Percentiles rank a stretch among this genome's conserved stretches.
Conservation (phyloP, 768 basidiomycete species). For the Tylopilus sp. region DNA sequence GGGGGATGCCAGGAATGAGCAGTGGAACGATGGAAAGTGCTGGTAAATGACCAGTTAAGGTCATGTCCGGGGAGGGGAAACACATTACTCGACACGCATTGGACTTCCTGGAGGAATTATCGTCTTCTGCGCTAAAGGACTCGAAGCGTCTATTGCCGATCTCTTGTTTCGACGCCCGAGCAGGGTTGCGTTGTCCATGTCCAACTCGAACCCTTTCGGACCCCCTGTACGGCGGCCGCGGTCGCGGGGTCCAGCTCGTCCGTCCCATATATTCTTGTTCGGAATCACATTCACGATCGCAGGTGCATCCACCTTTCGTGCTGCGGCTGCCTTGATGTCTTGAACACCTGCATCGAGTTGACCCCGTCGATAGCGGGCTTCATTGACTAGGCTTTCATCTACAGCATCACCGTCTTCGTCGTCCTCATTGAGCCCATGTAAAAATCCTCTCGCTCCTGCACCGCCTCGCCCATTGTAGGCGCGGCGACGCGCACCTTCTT, state of each 20-base stretch:
- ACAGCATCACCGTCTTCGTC: conserved; percentile 69
- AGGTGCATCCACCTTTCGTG: conserved; percentile 9
- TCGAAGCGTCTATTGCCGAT: conserved; percentile 26
- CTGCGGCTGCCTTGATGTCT: conserved; percentile 9
- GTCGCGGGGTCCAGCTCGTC: conserved; percentile 71
- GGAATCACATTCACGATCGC: conserved; percentile 13
- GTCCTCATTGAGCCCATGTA: conserved; percentile 89
- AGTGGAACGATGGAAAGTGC: background rate
- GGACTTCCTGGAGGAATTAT: conserved; percentile 28
- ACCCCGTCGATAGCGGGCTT: conserved; percentile 40
- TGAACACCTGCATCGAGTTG: conserved; percentile 21
- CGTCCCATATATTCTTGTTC: conserved; percentile 44
- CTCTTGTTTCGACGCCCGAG: conserved; percentile 66
- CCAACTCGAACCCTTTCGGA: conserved; percentile 68
- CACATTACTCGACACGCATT: conserved; percentile 28
- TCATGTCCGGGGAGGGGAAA: background rate
- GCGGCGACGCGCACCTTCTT: conserved; percentile 86
- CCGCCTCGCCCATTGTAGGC: conserved; percentile 79
- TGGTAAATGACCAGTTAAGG: background rate
- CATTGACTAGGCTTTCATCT: conserved; percentile 47
- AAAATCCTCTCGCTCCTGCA: conserved; percentile 72
- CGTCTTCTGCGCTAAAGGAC: conserved; percentile 34
- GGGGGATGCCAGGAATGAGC: background rate
- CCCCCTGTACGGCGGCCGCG: conserved; percentile 36
- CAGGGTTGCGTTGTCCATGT: conserved; percentile 82